Evolutionary conservation across 495 filamentous ascomycete genomes (phyloP).

Genomic region (Letharia lupina): DNA sequence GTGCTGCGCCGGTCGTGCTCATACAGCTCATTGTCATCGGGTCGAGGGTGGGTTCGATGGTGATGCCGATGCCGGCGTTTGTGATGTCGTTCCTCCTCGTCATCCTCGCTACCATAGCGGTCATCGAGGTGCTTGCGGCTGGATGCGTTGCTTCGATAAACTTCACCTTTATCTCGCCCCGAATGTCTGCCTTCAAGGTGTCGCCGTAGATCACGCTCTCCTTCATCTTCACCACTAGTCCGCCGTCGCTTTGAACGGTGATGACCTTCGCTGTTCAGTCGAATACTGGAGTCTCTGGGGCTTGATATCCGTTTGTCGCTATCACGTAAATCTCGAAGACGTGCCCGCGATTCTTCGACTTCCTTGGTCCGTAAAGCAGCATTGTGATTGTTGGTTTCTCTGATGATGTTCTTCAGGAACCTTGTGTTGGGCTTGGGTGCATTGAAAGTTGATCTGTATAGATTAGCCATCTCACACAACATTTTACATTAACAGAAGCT

Average conservation of each 20-base stretch:
- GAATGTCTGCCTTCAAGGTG: slow-evolving; percentile 9
- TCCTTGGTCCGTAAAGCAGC: slow-evolving; percentile 77
- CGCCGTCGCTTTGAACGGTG: slow-evolving; percentile 28
- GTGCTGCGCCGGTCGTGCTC: slow-evolving; percentile 9
- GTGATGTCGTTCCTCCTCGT: slow-evolving; percentile 19
- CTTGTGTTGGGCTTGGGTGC: slow-evolving; percentile 86
- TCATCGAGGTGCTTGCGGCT: slow-evolving; percentile 14
- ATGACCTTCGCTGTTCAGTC: slow-evolving; percentile 3
- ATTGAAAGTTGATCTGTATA: slow-evolving; percentile 43
- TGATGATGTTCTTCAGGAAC: slow-evolving; percentile 82
- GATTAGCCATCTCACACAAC: slow-evolving; percentile 6
- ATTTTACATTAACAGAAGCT: slow-evolving; percentile 8
- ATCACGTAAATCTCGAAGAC: slow-evolving; percentile 43
- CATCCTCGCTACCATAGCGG: slow-evolving; percentile 17
- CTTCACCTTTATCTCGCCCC: slow-evolving; percentile 15
- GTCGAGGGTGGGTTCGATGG: slow-evolving; percentile 23
- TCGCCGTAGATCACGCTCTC: slow-evolving; percentile 11
- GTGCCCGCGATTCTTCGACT: slow-evolving; percentile 52
- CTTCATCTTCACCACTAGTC: slow-evolving; percentile 18
- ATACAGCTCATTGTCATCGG: slow-evolving; percentile 15
- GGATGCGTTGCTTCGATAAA: slow-evolving; percentile 1
- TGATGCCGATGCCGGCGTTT: slow-evolving; percentile 23
- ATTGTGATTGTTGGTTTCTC: slow-evolving; percentile 85
- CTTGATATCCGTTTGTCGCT: slow-evolving; percentile 26
- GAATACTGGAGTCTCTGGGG: slow-evolving; percentile 12